phyloP scores from a whole-genome alignment of 176 grass and related monocot species.

The Canna indica region DNA sequence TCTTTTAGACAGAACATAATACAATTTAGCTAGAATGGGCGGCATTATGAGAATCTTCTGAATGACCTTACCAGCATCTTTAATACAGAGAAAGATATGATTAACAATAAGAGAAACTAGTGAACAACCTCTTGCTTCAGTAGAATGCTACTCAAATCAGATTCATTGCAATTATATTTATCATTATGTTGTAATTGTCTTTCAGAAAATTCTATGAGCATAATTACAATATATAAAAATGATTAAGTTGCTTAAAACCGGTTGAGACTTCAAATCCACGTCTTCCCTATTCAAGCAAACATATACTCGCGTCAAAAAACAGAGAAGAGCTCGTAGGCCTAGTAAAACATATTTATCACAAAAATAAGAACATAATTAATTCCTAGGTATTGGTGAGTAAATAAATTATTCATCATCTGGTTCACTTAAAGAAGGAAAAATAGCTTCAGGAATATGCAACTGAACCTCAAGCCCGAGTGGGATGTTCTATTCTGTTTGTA shows the following conservation, averaged over 20 bases:
- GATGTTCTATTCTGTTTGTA: too few species aligned
- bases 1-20: slow-evolving; percentile 2
- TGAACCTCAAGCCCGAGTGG: too few species aligned
- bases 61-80: slow-evolving; percentile 71
- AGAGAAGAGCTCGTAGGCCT: too few species aligned
- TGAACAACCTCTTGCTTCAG: slow-evolving; percentile 88
- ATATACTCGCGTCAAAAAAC: slow-evolving; percentile 89
- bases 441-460: too few species aligned
- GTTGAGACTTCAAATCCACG: slow-evolving; percentile 69
- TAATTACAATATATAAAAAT: slow-evolving; percentile 9
- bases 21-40: neutral
- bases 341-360: too few species aligned
- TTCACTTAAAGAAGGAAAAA: too few species aligned
- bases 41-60: slow-evolving; percentile 5
- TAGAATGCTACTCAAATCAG: slow-evolving; percentile 47
- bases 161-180: slow-evolving; percentile 30
- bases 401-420: too few species aligned
- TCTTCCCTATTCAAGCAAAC: slow-evolving; percentile 91
- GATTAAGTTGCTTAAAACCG: slow-evolving; percentile 34
- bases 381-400: too few species aligned
- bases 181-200: neutral
- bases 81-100: too few species aligned
- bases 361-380: too few species aligned
- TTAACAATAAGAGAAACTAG: too few species aligned
- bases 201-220: slow-evolving; percentile 10